Base-by-base conservation (phyloP, 2,329 filamentous ascomycete species). In the Botrytis galanthina region DNA sequence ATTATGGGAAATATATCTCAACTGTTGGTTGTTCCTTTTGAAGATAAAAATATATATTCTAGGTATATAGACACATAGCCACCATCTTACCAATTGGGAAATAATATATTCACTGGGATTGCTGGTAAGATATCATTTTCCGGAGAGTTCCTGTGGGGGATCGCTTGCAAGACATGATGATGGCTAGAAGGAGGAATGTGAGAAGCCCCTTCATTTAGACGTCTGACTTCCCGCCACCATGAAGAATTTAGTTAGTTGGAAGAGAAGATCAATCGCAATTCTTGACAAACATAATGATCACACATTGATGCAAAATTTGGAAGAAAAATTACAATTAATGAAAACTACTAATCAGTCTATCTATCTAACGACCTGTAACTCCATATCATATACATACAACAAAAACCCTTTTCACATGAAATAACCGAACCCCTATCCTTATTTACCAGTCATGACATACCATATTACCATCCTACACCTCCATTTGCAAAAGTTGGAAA, bases 401-500 rank as follows among this genome's bases (percentile, higher is more conserved):
- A 7, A 68, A 57, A 35, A 29, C 16, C 48, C 66, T 57, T 39
- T 72, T 22, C 37, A 72, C 37, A 57, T 44, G 20, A 57, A 72
- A 64, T 62, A 46, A 44, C 63, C 44, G 73, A 59, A 70, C 62
- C n/a, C 60, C 66, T 42, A 51, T 46, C 62, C 54, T 69, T 64
- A 61, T 64, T 54, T 59, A 46, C 37, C 6, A 64, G 16, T 54
- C 22, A 54, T 42, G 0, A 26, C 16, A 44, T 48, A 5, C 37
- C 42, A 60, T 42, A 44, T 46, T 72, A 68, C 70, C 61, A 72
- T 22, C 37, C 44, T 39, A 63, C 37, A 20, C 39, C 64, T 73
- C 70, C 67, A 54, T 73, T 37, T 46, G 57, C 69, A 29, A 68
- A 64, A 48, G 57, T 68, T 20, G 62, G 70, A 72, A 57, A 59